Evolutionary conservation across 164 flowering plant species (phyloP).

Genomic region (Litsea cubeba): DNA sequence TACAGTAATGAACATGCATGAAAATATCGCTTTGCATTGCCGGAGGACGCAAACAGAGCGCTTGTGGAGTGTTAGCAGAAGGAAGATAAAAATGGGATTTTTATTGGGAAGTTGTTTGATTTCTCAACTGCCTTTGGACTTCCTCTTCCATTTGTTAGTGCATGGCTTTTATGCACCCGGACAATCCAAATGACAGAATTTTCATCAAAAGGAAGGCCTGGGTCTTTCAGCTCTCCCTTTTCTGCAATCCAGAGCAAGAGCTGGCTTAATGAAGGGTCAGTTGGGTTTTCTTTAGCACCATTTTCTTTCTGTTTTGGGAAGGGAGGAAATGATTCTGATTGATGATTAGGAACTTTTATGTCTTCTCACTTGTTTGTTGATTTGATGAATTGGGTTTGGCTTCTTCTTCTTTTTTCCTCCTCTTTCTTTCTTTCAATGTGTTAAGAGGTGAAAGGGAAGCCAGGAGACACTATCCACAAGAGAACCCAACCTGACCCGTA

Average conservation of each 20-base stretch:
- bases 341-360: neutral
- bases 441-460: too few species aligned
- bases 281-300: constrained; percentile 1
- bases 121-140: constrained; percentile 21
- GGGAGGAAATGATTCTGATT: neutral
- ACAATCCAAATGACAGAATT: constrained; percentile 19
- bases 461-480: too few species aligned
- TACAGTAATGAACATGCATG: too few species aligned
- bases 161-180: constrained; percentile 30
- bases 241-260: constrained; percentile 40
- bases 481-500: too few species aligned
- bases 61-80: neutral
- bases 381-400: constrained; percentile 13
- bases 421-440: too few species aligned
- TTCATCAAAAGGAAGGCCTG: constrained; percentile 39
- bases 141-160: constrained; percentile 16
- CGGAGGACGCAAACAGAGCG: neutral
- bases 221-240: constrained; percentile 65
- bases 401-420: neutral
- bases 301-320: neutral
- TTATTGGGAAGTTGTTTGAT: constrained; percentile 24
- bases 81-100: neutral
- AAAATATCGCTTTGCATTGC: too few species aligned
- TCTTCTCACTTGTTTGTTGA: neutral
- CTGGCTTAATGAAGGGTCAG: constrained; percentile 35